These are phyloP conservation scores for Populus tomentosa DNA, from an alignment of 441 rosid species.

Conservation along the genomic window DNA sequence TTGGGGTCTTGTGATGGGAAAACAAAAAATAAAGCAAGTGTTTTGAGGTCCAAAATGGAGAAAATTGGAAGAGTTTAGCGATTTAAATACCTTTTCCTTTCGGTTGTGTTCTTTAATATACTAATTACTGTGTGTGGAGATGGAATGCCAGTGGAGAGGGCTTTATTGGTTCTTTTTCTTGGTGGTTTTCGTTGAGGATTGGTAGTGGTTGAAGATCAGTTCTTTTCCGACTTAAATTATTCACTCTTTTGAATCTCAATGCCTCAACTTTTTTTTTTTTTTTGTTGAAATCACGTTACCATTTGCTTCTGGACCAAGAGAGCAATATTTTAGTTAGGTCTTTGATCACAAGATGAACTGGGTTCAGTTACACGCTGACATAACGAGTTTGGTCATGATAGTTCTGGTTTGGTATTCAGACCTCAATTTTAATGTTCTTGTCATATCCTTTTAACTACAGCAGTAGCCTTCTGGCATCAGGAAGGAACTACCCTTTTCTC, in stretches of 20 bases:
- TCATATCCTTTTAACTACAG: background rate
- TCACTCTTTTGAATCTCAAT: background rate
- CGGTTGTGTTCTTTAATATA: background rate
- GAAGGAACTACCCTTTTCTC: background rate
- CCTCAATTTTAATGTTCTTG: background rate
- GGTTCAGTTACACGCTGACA: background rate
- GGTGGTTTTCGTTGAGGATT: background rate
- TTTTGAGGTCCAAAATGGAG: background rate
- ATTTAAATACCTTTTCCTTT: background rate
- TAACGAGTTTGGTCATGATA: background rate
- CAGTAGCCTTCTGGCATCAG: no score
- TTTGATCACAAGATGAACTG: background rate
- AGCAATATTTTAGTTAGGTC: background rate
- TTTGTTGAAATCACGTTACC: background rate
- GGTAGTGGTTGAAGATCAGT: background rate
- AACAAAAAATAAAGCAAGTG: background rate
- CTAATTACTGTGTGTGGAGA: background rate
- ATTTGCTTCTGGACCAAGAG: background rate
- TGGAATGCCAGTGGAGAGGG: background rate
- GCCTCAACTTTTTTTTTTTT: no score
- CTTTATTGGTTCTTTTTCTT: background rate
- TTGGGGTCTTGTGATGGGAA: background rate
- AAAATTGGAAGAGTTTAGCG: background rate
- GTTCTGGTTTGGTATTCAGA: background rate
- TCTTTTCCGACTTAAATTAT: background rate